Base-by-base conservation (phyloP, 805 yeast genomes). In the Candida suzukii region DNA sequence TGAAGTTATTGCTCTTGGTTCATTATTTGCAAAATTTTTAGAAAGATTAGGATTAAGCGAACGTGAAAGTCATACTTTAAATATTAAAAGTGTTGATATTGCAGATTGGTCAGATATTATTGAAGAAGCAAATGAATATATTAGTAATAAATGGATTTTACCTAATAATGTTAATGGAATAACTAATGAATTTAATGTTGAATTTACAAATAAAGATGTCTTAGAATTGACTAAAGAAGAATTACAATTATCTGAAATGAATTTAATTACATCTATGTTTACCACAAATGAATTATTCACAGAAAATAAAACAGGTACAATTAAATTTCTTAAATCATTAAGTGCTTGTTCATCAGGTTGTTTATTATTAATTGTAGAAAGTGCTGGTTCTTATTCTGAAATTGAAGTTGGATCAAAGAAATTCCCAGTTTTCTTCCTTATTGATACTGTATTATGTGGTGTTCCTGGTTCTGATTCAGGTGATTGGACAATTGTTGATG, bases 361-460 rank as follows among this genome's bases (percentile, higher is more conserved):
- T 14, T 58, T 73, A 24, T 60, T 88, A 28, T 65, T 88, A 35
- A 76, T 88, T 20, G 76, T 86, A 2, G 96, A 88, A 53, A 82
- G 93, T 62, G 96, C 96, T 0, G 96, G 96, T 0, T 83, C 95
- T 10, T 88, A 80, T 60, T 85, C 95, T 1, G 81, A 86, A 51
- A 83, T 88, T 30, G 71, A 77, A 2, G 72, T 88, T 34, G 95
- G 95, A 3, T 60, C 76, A 25, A 87, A 83, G 57, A 74, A 67
- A 48, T 88, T 88, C 64, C 96, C 96, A 0, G 80, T 88, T 3
- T 88, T 86, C 48, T 86, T 83, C 51, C 66, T 88, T 31, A 67
- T 88, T 11, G 95, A 88, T 53, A 84, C 82, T 29, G 68, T 86
- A 1, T 61, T 88, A 27, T 67, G 78, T 21, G 85, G 86, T 2